These are phyloP conservation scores for Thelonectria discophora DNA, from an alignment of 2,329 filamentous ascomycete species.

Conservation along the genomic window DNA sequence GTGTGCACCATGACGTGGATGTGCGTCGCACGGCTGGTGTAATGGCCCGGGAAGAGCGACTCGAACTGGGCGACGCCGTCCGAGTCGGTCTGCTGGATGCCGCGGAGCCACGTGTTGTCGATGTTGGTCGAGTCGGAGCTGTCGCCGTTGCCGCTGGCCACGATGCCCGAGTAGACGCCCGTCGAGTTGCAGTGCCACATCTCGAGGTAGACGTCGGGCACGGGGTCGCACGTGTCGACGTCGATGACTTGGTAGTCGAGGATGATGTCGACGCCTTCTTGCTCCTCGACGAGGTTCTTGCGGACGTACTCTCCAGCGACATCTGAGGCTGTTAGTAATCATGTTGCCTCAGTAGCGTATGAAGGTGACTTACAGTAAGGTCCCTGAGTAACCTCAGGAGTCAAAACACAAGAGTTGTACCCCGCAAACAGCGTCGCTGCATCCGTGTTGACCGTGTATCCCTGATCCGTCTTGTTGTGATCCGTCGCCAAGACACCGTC, in stretches of 20 bases:
- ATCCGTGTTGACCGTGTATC: slow-evolving; percentile 44
- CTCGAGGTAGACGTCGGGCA: slow-evolving; percentile 53
- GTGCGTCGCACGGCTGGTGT: slow-evolving; percentile 56
- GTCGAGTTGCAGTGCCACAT: slow-evolving; percentile 59
- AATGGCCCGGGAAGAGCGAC: slow-evolving; percentile 56
- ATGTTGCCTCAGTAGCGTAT: not conserved
- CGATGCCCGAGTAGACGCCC: slow-evolving; percentile 56
- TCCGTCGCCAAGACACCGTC: slow-evolving; percentile 46
- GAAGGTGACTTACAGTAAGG: slow-evolving; percentile 49
- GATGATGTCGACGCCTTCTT: slow-evolving; percentile 51
- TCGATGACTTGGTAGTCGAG: slow-evolving; percentile 58
- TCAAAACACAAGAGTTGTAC: slow-evolving; percentile 56
- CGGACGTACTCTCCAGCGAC: slow-evolving; percentile 47
- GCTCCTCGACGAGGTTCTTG: slow-evolving; percentile 51
- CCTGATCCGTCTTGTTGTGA: slow-evolving; percentile 49
- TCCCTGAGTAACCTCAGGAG: slow-evolving; percentile 60
- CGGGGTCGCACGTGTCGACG: slow-evolving; percentile 53
- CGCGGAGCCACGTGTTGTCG: slow-evolving; percentile 48
- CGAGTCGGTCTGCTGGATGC: slow-evolving; percentile 51
- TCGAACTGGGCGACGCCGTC: slow-evolving; percentile 56
- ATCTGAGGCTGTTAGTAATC: slow-evolving; percentile 30
- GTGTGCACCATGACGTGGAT: slow-evolving; percentile 55
- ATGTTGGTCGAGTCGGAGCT: slow-evolving; percentile 49
- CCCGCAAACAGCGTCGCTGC: slow-evolving; percentile 49
- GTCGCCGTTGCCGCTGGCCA: slow-evolving; percentile 54